These are phyloP conservation scores for Trichosporon sp. DNA, from an alignment of 1,284 basidiomycete species.

Conservation along the genomic window DNA sequence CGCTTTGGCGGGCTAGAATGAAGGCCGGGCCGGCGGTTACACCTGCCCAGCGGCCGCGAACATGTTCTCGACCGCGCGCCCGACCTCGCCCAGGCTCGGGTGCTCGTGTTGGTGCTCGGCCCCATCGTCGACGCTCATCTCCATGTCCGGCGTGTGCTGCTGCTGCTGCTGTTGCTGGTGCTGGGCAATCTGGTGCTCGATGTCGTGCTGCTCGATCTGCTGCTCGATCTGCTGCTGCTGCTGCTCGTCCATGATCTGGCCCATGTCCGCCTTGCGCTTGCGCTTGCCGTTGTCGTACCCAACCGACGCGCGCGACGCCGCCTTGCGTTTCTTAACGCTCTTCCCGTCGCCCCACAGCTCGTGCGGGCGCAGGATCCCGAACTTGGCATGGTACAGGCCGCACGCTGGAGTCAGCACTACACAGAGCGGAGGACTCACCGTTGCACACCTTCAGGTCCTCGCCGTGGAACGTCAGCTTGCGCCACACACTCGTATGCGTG, in stretches of 20 bases:
- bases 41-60: conserved; percentile 8
- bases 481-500: conserved; percentile 46
- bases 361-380: conserved; percentile 42
- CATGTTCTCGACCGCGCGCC: conserved; percentile 20
- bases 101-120: neutral
- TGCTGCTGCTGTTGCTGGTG: neutral
- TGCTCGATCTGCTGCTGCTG: neutral
- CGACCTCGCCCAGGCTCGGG: conserved; percentile 13
- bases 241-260: neutral
- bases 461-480: conserved; percentile 34
- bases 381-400: conserved; percentile 43
- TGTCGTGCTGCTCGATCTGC: neutral
- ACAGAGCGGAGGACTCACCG: conserved; percentile 28
- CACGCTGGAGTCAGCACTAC: conserved; percentile 30
- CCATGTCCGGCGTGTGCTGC: conserved; percentile 3
- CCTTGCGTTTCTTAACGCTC: conserved; percentile 37
- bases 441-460: conserved; percentile 43
- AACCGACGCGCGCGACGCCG: conserved; percentile 6
- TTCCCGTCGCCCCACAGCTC: conserved; percentile 47
- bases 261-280: conserved; percentile 17
- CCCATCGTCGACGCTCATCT: neutral
- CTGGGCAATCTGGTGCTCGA: neutral
- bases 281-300: conserved; percentile 12
- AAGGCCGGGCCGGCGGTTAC: neutral
- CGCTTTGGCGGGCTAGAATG: no score